Base-by-base conservation (phyloP, 73 alveolate species). In the Urostyla sp. region DNA sequence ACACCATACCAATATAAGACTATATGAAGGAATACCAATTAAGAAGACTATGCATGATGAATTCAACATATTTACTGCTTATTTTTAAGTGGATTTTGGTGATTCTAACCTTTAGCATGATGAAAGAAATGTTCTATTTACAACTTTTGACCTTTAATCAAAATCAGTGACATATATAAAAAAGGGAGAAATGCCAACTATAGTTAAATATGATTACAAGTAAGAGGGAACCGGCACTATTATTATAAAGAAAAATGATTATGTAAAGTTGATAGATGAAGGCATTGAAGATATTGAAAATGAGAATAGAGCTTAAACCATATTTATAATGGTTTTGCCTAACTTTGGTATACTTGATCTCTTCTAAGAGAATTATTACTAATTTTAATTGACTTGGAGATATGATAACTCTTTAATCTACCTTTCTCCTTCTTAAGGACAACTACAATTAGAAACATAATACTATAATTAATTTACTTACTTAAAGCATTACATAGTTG, bases 21-120 rank as follows among this genome's bases (percentile, higher is more conserved):
- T 69, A 6, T 49, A 69, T 49, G 20, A 69, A 31, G 83, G 83
- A 2, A 28, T 69, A 21, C 83, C 83, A 4, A 24, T 69, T 21
- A 69, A 56, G n/a, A 48, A 69, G 53, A 16, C 54, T 7, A 1
- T 69, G 1, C 18, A 24, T 5, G 7, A 5, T 10, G 27, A 1
- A 6, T 6, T 13, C 5, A 52, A 24, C 1, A 18, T 27, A 30
- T 46, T 48, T 45, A 13, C 31, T 31, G 72, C 44, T 0, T 27
- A 49, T 1, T 69, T 69, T 45, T 46, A 48, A 1, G 83, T 69
- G 3, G 32, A n/a, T 23, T 23, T 48, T 1, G 83, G 48, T 44
- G 83, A 40, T 40, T 40, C 52, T 16, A 40, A 16, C 15, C 10
- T 40, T 10, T 11, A 48, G 4, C 18, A 69, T 21, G 83, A 69